Percentiles rank a stretch among this genome's conserved stretches.
These are phyloP conservation scores for Mycena sp. DNA, from an alignment of 1,284 basidiomycete genomes.

Conservation along the genomic window DNA sequence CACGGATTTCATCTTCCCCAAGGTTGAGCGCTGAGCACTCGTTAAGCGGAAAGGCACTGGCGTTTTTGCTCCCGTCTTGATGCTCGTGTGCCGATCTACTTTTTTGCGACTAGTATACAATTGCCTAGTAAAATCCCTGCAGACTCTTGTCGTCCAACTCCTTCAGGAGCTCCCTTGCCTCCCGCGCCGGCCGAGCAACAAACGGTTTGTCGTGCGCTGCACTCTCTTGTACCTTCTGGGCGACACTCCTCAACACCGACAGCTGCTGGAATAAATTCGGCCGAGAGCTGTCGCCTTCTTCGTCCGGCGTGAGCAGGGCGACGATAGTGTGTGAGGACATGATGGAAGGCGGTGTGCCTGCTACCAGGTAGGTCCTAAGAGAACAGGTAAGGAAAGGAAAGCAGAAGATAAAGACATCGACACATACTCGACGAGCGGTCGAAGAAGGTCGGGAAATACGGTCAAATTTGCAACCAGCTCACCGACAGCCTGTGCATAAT, in stretches of 20 bases:
- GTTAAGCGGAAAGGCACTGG: no score
- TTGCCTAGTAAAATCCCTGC: slow-evolving; percentile 10
- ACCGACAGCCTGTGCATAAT: slow-evolving; percentile 78
- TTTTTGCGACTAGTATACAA: not conserved
- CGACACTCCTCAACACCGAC: slow-evolving; percentile 68
- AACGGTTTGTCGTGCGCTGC: slow-evolving; percentile 75
- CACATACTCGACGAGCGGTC: slow-evolving; percentile 71
- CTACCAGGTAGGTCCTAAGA: slow-evolving; percentile 60
- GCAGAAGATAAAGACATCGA: slow-evolving; percentile 37
- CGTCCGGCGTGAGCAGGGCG: slow-evolving; percentile 62
- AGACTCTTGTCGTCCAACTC: slow-evolving; percentile 45
- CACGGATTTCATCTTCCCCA: no score
- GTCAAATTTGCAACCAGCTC: slow-evolving; percentile 76
- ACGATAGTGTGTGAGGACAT: slow-evolving; percentile 76
- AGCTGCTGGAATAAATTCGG: slow-evolving; percentile 74
- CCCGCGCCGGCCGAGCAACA: slow-evolving; percentile 86
- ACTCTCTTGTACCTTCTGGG: slow-evolving; percentile 80
- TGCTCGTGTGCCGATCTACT: not conserved
- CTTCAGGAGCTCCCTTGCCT: slow-evolving; percentile 82
- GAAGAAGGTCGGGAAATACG: slow-evolving; percentile 70
- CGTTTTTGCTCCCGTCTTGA: no score
- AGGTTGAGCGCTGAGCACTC: no score
- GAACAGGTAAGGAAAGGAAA: slow-evolving; percentile 17
- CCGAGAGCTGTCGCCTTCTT: slow-evolving; percentile 47
- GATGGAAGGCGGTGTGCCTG: slow-evolving; percentile 70